Evolutionary conservation across 306 rosid species (phyloP).

Genomic region (Boehmeria nivea): DNA sequence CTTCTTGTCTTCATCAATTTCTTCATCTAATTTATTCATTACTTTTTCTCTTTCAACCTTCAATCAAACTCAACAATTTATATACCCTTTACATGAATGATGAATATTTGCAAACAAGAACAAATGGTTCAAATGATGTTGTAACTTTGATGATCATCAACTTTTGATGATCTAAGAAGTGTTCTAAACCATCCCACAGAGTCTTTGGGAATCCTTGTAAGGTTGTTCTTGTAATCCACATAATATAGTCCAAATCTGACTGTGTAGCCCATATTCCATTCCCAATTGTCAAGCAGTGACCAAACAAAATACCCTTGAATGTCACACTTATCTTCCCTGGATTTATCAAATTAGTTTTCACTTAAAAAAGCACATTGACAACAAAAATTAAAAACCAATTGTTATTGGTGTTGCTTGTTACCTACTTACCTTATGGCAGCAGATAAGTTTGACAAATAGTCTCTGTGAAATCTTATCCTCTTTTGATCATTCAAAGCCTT

Average conservation of each 20-base stretch:
- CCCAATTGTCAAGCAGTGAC: slow-evolving; percentile 97
- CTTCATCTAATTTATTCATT: no score
- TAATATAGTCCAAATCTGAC: slow-evolving; percentile 87
- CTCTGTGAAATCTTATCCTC: slow-evolving; percentile 69
- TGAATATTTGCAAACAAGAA: no score
- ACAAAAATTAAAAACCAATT: background rate
- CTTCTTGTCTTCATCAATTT: no score
- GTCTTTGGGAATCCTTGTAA: slow-evolving; percentile 78
- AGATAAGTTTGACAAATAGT: slow-evolving; percentile 85
- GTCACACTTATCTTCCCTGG: slow-evolving; percentile 72
- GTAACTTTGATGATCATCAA: slow-evolving; percentile 10
- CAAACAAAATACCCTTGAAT: slow-evolving; percentile 83
- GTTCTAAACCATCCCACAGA: slow-evolving; percentile 74
- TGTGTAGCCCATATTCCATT: slow-evolving; percentile 86
- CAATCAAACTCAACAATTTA: no score
- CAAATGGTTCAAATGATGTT: slow-evolving; percentile 29
- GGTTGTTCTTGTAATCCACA: slow-evolving; percentile 78
- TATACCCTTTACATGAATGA: no score
- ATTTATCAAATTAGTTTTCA: background rate
- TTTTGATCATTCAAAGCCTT: slow-evolving; percentile 66
- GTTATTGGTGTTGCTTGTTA: background rate
- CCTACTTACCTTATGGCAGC: slow-evolving; percentile 90
- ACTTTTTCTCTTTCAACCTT: no score
- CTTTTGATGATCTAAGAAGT: slow-evolving; percentile 43
- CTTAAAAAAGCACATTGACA: no score